A percentile compares a stretch with the other conserved stretches of the same genome.
These are phyloP conservation scores for Monosporascus ibericus DNA, from an alignment of 2,329 filamentous ascomycete species.

Conservation along the genomic window DNA sequence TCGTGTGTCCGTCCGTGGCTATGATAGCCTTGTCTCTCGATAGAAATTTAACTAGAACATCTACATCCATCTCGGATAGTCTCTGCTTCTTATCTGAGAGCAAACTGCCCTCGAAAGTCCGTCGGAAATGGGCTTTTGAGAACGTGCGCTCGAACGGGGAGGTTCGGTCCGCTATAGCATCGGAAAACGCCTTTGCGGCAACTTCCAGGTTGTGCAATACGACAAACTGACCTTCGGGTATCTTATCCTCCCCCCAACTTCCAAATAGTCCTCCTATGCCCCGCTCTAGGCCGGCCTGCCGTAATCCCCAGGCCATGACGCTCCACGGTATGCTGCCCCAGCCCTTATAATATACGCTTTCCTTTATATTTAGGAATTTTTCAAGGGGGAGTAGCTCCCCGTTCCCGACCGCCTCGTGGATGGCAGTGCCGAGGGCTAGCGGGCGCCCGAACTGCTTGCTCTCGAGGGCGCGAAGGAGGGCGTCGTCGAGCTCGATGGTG, in stretches of 20 bases:
- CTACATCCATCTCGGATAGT: slow-evolving; percentile 59
- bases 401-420: slow-evolving; percentile 65
- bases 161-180: slow-evolving; percentile 34
- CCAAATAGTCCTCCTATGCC: slow-evolving; percentile 24
- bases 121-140: slow-evolving; percentile 58
- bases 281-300: slow-evolving; percentile 59
- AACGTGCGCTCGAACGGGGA: slow-evolving; percentile 61
- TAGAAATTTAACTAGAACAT: slow-evolving; percentile 64
- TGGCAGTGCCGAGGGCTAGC: slow-evolving; percentile 69
- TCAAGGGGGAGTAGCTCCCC: slow-evolving; percentile 64
- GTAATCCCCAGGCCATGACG: slow-evolving; percentile 69
- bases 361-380: slow-evolving; percentile 58
- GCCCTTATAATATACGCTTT: slow-evolving; percentile 65
- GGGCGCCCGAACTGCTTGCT: slow-evolving; percentile 75
- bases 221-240: slow-evolving; percentile 59
- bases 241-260: slow-evolving; percentile 40
- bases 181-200: slow-evolving; percentile 48
- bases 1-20: slow-evolving; percentile 57
- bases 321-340: slow-evolving; percentile 67
- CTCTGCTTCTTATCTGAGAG: slow-evolving; percentile 33
- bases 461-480: slow-evolving; percentile 65
- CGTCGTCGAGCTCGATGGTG: slow-evolving; percentile 50
- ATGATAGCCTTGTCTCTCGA: slow-evolving; percentile 58
- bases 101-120: slow-evolving; percentile 49
- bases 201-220: slow-evolving; percentile 58